A percentile compares a stretch with the other conserved stretches of the same genome.
These are phyloP conservation scores for Phyllosticta citriasiana DNA, from an alignment of 2,329 filamentous ascomycete genomes.

Conservation along the genomic window DNA sequence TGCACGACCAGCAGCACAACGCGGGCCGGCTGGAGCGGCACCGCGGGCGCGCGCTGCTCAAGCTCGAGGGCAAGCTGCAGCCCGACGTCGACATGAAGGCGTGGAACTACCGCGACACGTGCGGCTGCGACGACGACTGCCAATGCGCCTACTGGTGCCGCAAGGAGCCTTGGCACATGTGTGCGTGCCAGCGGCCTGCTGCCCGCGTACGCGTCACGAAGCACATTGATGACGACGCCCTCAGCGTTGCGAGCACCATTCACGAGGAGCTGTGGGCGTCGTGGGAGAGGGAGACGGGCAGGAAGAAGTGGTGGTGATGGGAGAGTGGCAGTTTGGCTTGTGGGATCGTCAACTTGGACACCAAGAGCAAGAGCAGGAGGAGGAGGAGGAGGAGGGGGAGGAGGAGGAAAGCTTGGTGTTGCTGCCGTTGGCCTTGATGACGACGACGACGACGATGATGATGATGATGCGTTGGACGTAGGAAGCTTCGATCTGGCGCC, in stretches of 20 bases:
- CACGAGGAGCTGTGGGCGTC: background rate
- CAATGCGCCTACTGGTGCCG: background rate
- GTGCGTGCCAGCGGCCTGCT: background rate
- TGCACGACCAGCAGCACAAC: background rate
- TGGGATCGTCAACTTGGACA: too few species aligned
- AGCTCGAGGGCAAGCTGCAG: constrained; percentile 1
- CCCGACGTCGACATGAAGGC: background rate
- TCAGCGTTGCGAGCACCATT: background rate
- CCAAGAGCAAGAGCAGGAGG: too few species aligned
- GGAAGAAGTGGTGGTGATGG: background rate
- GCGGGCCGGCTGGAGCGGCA: background rate
- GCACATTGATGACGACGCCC: background rate
- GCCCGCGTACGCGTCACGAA: background rate
- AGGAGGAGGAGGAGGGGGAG: too few species aligned
- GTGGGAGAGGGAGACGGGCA: background rate
- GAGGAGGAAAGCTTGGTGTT: too few species aligned
- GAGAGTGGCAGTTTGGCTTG: too few species aligned
- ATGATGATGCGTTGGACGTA: too few species aligned
- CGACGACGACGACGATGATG: too few species aligned
- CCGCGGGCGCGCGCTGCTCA: background rate
- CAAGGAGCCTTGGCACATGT: background rate
- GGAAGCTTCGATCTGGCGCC: too few species aligned
- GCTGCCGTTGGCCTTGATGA: too few species aligned
- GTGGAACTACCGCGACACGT: background rate
- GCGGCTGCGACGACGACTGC: background rate